Percentiles rank a stretch among this genome's conserved stretches.
Evolutionary conservation across 352 stramenopile species (phyloP).

Genomic region (Elongisporangium undulatum): DNA sequence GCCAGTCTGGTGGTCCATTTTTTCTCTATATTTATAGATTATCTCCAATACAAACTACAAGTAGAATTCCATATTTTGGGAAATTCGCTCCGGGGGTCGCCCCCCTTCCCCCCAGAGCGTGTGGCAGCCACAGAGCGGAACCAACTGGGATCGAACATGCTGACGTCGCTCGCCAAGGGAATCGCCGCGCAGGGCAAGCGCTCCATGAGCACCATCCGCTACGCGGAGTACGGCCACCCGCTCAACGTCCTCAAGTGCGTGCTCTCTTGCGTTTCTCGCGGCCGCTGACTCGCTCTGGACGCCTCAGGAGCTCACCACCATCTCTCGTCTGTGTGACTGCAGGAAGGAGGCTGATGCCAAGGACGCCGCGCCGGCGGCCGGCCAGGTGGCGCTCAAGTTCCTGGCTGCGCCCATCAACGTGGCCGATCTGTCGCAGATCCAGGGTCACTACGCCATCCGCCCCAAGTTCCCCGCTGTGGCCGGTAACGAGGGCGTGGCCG

Average conservation of each 20-base stretch:
- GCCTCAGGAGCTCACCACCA: background rate
- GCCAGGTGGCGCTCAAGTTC: slow-evolving; percentile 86
- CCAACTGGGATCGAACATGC: slow-evolving; percentile 25
- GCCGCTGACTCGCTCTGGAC: background rate
- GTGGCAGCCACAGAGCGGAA: background rate
- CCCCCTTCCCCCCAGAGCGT: no score
- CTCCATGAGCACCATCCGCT: slow-evolving; percentile 74
- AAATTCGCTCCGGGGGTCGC: background rate
- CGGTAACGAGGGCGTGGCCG: slow-evolving; percentile 83
- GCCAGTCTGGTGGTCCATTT: background rate
- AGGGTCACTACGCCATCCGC: slow-evolving; percentile 79
- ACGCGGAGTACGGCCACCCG: slow-evolving; percentile 68
- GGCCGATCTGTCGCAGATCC: slow-evolving; percentile 85
- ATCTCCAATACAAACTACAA: slow-evolving; percentile 9
- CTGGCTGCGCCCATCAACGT: slow-evolving; percentile 87
- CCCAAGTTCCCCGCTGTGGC: slow-evolving; percentile 73
- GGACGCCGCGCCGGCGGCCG: slow-evolving; percentile 33
- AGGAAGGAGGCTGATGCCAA: slow-evolving; percentile 69
- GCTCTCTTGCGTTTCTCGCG: background rate
- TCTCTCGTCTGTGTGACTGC: slow-evolving; percentile 2
- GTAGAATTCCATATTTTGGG: background rate
- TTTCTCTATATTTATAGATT: slow-evolving; percentile 9
- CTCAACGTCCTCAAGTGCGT: slow-evolving; percentile 58
- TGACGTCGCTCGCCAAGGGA: slow-evolving; percentile 59
- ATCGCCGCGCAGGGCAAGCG: slow-evolving; percentile 34